A percentile compares a stretch with the other conserved stretches of the same genome.
Evolutionary conservation across 2,329 filamentous ascomycete genomes (phyloP).

Genomic region (Cordyceps cicadae): DNA sequence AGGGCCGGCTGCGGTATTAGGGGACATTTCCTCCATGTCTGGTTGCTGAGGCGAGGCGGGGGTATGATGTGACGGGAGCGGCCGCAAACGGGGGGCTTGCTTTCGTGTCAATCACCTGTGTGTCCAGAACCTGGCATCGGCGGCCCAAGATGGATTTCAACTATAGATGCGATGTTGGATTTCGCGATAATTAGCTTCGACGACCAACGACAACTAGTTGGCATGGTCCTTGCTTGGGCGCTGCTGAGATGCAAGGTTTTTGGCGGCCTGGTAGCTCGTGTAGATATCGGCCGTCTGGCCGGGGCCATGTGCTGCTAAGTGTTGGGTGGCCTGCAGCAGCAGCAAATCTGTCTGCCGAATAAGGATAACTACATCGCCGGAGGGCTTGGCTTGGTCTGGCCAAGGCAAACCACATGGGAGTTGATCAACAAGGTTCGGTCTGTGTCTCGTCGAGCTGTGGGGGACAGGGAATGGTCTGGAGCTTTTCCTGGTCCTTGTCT

Average conservation of each 20-base stretch:
- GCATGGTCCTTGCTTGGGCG: not conserved
- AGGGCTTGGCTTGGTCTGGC: not conserved
- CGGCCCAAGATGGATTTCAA: not conserved
- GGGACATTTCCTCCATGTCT: not conserved
- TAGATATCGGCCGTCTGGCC: not conserved
- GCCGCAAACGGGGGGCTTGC: conserved; percentile 1
- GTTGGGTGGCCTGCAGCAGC: not conserved
- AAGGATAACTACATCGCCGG: not conserved
- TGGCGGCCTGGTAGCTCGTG: not conserved
- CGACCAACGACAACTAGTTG: not conserved
- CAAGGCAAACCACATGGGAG: not conserved
- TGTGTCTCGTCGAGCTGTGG: not conserved
- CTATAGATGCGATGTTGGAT: not conserved
- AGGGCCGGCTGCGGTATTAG: not conserved
- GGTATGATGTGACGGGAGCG: conserved; percentile 8
- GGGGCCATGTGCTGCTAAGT: too few species aligned
- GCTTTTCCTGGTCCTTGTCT: not conserved
- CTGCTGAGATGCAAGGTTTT: not conserved
- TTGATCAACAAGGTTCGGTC: not conserved
- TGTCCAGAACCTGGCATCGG: not conserved
- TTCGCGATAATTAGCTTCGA: not conserved
- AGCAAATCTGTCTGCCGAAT: not conserved
- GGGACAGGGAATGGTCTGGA: not conserved
- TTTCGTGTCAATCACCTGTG: conserved; percentile 3
- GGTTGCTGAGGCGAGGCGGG: not conserved